Conservation (phyloP, 176 grass and related monocot genomes). For the Metroxylon sagu region DNA sequence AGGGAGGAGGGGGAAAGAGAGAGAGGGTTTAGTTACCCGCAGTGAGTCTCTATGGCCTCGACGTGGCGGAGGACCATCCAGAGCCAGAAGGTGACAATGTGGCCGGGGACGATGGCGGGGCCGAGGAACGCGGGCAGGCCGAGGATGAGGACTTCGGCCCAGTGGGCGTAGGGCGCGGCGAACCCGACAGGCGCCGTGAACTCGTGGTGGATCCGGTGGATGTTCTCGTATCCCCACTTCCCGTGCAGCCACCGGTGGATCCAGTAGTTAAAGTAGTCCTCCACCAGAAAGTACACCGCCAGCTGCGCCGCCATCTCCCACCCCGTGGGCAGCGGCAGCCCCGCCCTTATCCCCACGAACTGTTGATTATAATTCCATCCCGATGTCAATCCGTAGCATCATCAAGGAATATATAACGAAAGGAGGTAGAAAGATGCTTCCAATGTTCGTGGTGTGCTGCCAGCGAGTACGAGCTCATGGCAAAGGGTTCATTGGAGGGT, state of each 20-base stretch:
- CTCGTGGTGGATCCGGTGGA: conserved; percentile 80
- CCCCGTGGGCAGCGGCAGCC: conserved; percentile 50
- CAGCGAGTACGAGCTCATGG: no score
- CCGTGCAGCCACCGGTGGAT: conserved; percentile 69
- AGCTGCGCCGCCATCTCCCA: conserved; percentile 63
- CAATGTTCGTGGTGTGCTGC: no score
- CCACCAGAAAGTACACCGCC: conserved; percentile 69
- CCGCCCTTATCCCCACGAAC: conserved; percentile 64
- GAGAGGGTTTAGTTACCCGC: conserved; percentile 32
- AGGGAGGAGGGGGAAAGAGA: no score
- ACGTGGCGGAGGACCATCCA: conserved; percentile 75
- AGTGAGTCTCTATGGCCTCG: conserved; percentile 83
- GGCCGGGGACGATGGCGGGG: conserved; percentile 59
- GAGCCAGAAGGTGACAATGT: conserved; percentile 86
- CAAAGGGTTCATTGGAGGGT: no score
- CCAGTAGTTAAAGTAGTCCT: conserved; percentile 92
- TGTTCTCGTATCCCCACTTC: conserved; percentile 72
- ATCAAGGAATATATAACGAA: no score
- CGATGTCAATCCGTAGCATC: not conserved
- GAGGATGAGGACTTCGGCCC: conserved; percentile 75
- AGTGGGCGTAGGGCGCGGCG: conserved; percentile 72
- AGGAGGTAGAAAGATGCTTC: no score
- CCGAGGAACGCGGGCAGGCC: conserved; percentile 66
- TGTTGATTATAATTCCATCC: not conserved
- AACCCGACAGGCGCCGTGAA: conserved; percentile 80